phyloP scores from a whole-genome alignment of 306 rosid species.

The Delonix regia region DNA sequence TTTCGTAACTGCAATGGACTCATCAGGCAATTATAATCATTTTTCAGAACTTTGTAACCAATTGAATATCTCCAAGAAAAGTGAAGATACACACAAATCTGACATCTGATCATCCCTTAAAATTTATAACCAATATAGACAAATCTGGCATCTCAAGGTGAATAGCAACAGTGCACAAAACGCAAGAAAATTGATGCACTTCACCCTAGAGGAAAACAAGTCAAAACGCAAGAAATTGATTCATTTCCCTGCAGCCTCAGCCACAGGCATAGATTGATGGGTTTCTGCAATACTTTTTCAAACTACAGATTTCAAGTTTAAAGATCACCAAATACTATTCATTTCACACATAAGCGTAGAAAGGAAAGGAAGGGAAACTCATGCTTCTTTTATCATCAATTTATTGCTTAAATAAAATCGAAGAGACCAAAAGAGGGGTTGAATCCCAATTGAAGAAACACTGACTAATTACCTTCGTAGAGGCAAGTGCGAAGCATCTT shows the following conservation, averaged over 20 bases:
- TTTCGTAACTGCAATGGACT: conserved; percentile 68
- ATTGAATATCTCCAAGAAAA: neutral
- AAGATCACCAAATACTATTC: conserved; percentile 5
- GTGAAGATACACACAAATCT: conserved; percentile 29
- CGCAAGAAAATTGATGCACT: conserved; percentile 22
- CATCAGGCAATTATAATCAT: conserved; percentile 20
- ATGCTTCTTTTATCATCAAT: neutral
- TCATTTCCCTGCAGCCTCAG: conserved; percentile 12
- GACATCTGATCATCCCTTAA: conserved; percentile 19
- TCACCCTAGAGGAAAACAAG: too few relatives aligned
- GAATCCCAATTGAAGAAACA: neutral
- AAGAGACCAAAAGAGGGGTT: conserved; percentile 7
- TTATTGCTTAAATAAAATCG: conserved; percentile 7
- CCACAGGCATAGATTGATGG: conserved; percentile 6
- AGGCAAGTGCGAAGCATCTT: conserved; percentile 84
- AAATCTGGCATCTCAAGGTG: conserved; percentile 33
- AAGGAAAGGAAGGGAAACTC: conserved; percentile 25
- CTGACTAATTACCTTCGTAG: conserved; percentile 66
- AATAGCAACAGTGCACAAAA: conserved; percentile 6
- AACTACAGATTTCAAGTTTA: conserved; percentile 23
- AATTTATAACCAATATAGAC: conserved; percentile 31
- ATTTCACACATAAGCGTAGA: neutral
- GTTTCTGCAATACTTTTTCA: neutral
- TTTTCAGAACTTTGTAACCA: conserved; percentile 30
- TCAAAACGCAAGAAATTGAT: conserved; percentile 32